phyloP scores from a whole-genome alignment of 345 rosid genomes.

The Psidium guajava region DNA sequence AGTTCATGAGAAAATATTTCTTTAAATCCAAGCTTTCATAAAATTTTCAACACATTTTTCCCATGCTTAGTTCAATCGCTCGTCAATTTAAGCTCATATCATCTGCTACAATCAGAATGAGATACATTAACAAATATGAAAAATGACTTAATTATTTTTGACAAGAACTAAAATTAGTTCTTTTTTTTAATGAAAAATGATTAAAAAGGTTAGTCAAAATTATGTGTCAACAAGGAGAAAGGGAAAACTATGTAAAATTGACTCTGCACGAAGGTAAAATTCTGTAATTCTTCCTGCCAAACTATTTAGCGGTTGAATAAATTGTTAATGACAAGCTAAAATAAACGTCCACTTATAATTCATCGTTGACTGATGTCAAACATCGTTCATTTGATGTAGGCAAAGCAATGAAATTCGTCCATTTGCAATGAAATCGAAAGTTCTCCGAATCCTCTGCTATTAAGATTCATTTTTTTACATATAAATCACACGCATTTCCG shows the following conservation, averaged over 20 bases:
- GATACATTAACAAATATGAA: no score
- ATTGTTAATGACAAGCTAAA: not conserved
- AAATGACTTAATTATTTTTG: no score
- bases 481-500: not conserved
- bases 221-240: no score
- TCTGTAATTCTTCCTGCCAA: not conserved
- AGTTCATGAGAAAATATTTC: no score
- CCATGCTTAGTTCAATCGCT: no score
- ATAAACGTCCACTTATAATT: not conserved
- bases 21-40: no score
- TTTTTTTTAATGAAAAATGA: no score
- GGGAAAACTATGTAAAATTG: not conserved
- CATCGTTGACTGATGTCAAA: not conserved
- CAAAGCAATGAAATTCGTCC: not conserved
- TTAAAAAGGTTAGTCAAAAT: no score
- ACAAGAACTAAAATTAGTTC: no score
- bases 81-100: no score
- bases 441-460: not conserved
- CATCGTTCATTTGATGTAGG: not conserved
- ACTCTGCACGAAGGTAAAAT: not conserved
- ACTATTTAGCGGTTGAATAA: not conserved
- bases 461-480: not conserved
- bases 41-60: no score
- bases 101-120: no score
- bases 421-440: not conserved